Conservation (phyloP, 2,329 filamentous ascomycete species). For the Teratosphaeria epicoccoides region DNA sequence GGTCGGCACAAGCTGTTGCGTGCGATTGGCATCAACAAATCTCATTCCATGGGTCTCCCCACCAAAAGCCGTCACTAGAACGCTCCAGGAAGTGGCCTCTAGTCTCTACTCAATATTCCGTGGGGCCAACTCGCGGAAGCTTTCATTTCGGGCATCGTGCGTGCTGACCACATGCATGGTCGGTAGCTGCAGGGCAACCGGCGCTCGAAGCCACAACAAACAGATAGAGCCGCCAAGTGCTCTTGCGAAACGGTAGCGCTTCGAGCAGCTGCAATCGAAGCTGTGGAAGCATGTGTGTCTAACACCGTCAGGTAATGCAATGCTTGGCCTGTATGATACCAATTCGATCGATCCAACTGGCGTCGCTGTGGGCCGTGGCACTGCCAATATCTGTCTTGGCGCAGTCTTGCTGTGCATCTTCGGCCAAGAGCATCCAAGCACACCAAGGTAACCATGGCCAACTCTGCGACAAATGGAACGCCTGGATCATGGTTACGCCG, state of each 20-base stretch:
- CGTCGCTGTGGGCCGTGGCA: neutral
- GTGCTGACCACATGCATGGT: neutral
- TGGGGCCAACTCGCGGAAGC: neutral
- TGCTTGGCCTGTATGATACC: neutral
- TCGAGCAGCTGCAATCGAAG: neutral
- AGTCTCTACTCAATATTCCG: neutral
- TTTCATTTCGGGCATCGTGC: conserved; percentile 1
- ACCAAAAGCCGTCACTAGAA: neutral
- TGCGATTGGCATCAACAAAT: neutral
- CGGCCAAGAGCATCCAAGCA: too few relatives aligned
- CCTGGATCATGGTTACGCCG: neutral
- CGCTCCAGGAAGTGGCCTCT: neutral
- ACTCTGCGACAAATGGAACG: neutral
- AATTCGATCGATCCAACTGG: neutral
- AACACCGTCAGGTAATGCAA: neutral
- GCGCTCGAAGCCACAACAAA: neutral
- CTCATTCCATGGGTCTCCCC: neutral
- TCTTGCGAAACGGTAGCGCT: neutral
- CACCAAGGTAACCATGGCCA: neutral
- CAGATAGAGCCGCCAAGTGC: neutral
- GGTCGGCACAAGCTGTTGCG: neutral
- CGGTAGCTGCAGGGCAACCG: neutral
- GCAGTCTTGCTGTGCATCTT: neutral
- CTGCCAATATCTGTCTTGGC: neutral
- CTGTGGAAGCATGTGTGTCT: neutral